phyloP scores from a whole-genome alignment of 306 rosid species.

The Crataegus laevigata region DNA sequence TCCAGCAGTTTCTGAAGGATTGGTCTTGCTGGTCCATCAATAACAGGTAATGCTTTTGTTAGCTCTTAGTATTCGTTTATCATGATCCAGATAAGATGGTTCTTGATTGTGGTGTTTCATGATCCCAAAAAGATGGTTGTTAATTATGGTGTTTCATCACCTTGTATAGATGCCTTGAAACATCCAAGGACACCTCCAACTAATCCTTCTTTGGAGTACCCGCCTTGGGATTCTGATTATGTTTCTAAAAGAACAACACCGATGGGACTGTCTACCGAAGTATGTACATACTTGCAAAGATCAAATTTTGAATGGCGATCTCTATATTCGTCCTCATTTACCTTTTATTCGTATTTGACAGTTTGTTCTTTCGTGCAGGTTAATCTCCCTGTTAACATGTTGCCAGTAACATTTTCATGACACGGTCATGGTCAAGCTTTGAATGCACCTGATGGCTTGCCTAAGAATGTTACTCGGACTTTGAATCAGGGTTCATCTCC shows the following conservation, averaged over 20 bases:
- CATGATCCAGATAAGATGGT: background rate
- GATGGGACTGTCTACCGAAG: constrained; percentile 89
- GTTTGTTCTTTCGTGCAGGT: constrained; percentile 43
- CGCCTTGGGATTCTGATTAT: constrained; percentile 86
- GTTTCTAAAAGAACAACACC: constrained; percentile 86
- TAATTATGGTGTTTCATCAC: constrained; percentile 19
- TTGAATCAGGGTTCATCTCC: constrained; percentile 94
- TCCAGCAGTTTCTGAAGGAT: constrained; percentile 89
- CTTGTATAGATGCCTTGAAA: constrained; percentile 73
- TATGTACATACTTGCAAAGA: constrained; percentile 15
- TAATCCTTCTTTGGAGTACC: constrained; percentile 83
- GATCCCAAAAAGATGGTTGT: constrained; percentile 4
- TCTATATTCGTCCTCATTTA: background rate
- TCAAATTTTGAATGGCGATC: background rate
- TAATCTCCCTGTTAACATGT: constrained; percentile 83
- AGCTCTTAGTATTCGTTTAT: constrained; percentile 4
- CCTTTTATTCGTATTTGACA: background rate
- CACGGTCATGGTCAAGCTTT: constrained; percentile 72
- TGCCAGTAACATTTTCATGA: constrained; percentile 71
- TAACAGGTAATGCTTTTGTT: constrained; percentile 52
- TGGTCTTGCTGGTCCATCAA: constrained; percentile 97
- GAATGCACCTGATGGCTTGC: constrained; percentile 83
- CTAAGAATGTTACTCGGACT: constrained; percentile 61
- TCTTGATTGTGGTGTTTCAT: constrained; percentile 16
- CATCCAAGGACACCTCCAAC: constrained; percentile 96